Evolutionary conservation across 1,284 basidiomycete genomes (phyloP), one percentile per base, ranked within the genome.

Genomic region (Rhodotorula sp.): DNA sequence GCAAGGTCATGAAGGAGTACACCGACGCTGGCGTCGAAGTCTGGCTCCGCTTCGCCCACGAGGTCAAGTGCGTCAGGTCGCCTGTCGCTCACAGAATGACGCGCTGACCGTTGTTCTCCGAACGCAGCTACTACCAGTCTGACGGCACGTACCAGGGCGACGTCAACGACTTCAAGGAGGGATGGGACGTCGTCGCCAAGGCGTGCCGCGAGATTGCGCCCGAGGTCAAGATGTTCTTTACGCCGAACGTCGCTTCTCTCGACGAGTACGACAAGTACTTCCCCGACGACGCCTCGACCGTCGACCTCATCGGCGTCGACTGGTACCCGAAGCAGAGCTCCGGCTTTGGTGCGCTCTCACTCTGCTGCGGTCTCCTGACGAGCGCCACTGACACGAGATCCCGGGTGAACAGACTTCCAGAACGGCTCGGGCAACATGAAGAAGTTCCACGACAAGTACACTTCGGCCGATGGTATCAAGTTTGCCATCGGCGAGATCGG

Each of bases 401-500:
- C 42, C 44, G 1, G 62, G 72, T 8, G 50, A 64, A 14, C 42
- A 58, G 27, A 73, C 76, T 71, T 70, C 27, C 64, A 64, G 64
- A 52, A 72, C 61, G 65, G 70, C 61, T 79, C 80, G 62, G 78
- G 80, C 42, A 65, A 74, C 60, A 79, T 82, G 76, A 78, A 82
- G 64, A 63, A 72, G 14, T 81, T 82, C 76, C 81, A 82, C 71
- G 81, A 82, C 72, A 77, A 77, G 61, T 82, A 79, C 69, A 71
- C 60, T 23, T 63, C 64, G 17, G 53, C 61, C 34, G 57, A 34
- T 54, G 64, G 71, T 14, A 62, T 73, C 63, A 79, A 78, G 57
- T 81, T 82, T 57, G 81, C 80, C n/a, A 81, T 82, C 49, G 81
- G 80, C 21, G 81, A 82, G 72, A 81, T 80, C 23, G 81, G 79